Evolutionary conservation across 495 filamentous ascomycete species (phyloP).

Genomic region (Tuber umbilicatum): DNA sequence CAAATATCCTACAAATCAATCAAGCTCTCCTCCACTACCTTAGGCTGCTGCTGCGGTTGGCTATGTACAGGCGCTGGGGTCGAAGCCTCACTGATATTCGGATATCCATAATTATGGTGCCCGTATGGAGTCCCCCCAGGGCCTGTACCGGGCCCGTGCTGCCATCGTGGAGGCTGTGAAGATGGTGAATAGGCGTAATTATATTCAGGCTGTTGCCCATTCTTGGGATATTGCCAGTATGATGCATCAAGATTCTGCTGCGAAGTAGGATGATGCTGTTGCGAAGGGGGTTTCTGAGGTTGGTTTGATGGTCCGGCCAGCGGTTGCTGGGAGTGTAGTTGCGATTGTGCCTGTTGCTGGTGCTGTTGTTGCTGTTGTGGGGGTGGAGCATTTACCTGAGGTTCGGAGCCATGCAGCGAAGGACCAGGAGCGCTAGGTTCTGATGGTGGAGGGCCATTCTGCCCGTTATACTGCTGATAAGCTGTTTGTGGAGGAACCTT

Average conservation of each 20-base stretch:
- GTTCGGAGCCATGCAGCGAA: constrained; percentile 42
- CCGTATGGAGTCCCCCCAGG: constrained; percentile 15
- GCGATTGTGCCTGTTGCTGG: constrained; percentile 38
- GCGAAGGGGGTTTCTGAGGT: constrained; percentile 26
- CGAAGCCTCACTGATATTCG: constrained; percentile 25
- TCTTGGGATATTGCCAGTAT: constrained; percentile 32
- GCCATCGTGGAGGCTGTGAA: constrained; percentile 52
- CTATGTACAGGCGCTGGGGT: constrained; percentile 38
- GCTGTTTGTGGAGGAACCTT: constrained; percentile 26
- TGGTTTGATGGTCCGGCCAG: constrained; percentile 33
- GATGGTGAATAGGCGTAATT: constrained; percentile 57
- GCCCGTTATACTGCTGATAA: constrained; percentile 40
- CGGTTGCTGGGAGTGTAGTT: constrained; percentile 23
- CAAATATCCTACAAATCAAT: constrained; percentile 62
- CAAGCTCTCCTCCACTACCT: constrained; percentile 73
- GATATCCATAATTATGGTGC: constrained; percentile 21
- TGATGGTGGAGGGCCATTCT: constrained; percentile 21
- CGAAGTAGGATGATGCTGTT: constrained; percentile 20
- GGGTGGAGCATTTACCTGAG: constrained; percentile 28
- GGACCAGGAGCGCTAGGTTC: constrained; percentile 30
- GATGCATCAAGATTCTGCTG: constrained; percentile 21
- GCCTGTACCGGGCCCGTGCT: constrained; percentile 23
- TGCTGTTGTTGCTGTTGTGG: constrained; percentile 6
- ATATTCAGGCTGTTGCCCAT: constrained; percentile 32
- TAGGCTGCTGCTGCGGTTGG: constrained; percentile 46